Conservation (phyloP, 371 early-diverging fungal genomes). For the Saksenaea vasiformis region DNA sequence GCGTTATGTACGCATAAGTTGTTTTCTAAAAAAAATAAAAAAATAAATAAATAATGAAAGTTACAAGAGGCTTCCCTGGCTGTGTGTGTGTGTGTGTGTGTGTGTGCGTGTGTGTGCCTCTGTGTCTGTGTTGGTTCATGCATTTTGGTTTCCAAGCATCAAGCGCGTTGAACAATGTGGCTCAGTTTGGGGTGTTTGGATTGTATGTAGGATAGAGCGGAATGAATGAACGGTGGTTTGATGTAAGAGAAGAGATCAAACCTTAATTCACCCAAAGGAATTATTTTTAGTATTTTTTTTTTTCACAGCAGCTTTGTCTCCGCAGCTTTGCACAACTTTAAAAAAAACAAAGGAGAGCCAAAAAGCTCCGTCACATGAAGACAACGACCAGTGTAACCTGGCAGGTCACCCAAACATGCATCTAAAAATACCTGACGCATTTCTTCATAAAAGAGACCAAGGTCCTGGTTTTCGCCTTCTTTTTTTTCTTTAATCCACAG, state of each 20-base stretch:
- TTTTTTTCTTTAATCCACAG: neutral
- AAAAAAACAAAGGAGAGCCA: neutral
- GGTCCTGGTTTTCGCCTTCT: neutral
- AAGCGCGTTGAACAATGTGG: neutral
- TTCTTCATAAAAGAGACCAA: neutral
- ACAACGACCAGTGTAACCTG: slow-evolving; percentile 1
- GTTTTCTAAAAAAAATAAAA: too few species aligned
- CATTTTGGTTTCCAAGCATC: too few species aligned
- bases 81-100: too few species aligned
- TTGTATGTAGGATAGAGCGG: neutral
- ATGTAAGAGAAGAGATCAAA: neutral
- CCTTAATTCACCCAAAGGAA: neutral
- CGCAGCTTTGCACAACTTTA: slow-evolving; percentile 1
- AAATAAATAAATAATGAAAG: too few species aligned
- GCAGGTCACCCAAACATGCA: slow-evolving; percentile 4
- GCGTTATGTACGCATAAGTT: too few species aligned
- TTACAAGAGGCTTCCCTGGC: too few species aligned
- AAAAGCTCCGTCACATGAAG: slow-evolving; percentile 2
- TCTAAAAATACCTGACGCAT: slow-evolving; percentile 6
- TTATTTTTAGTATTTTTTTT: slow-evolving; percentile 3
- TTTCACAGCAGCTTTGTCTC: neutral
- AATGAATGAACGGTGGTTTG: neutral
- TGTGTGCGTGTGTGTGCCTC: too few species aligned
- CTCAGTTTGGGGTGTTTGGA: neutral
- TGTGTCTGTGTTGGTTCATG: too few species aligned